Evolutionary conservation across 2,329 filamentous ascomycete species (phyloP).

Genomic region (Hypoxylon sp.): DNA sequence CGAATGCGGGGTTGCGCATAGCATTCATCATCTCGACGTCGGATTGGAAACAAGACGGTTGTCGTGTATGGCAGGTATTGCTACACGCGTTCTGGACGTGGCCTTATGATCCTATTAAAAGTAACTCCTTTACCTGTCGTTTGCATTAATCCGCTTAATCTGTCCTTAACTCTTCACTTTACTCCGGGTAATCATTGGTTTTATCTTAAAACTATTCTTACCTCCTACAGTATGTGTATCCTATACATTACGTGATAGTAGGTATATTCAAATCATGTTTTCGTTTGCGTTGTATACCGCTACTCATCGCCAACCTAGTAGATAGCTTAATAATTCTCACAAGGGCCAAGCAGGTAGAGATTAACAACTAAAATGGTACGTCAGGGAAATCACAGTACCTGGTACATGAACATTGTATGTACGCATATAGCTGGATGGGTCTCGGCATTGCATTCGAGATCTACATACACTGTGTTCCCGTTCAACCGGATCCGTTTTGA

Average conservation of each 20-base stretch:
- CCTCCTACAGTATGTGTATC: neutral
- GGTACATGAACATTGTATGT: conserved; percentile 12
- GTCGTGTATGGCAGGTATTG: conserved; percentile 24
- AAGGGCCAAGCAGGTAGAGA: neutral
- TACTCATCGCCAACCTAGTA: neutral
- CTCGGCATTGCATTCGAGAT: conserved; percentile 40
- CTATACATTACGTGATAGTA: neutral
- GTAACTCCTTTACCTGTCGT: conserved; percentile 8
- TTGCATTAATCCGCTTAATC: conserved; percentile 4
- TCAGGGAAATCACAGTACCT: conserved; percentile 8
- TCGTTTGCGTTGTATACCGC: neutral
- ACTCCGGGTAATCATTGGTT: neutral
- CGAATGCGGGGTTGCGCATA: conserved; percentile 44
- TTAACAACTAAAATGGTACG: neutral
- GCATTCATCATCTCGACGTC: conserved; percentile 39
- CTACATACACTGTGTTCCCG: conserved; percentile 32
- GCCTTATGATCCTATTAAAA: conserved; percentile 12
- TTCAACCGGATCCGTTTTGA: conserved; percentile 38
- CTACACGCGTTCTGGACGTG: conserved; percentile 18
- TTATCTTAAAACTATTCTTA: neutral
- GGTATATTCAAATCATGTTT: neutral
- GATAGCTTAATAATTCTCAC: neutral
- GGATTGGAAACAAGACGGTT: conserved; percentile 23
- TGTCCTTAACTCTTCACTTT: neutral
- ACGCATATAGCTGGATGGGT: conserved; percentile 29